These are phyloP conservation scores for Boletales sp. DNA, from an alignment of 768 basidiomycete genomes.

Conservation along the genomic window DNA sequence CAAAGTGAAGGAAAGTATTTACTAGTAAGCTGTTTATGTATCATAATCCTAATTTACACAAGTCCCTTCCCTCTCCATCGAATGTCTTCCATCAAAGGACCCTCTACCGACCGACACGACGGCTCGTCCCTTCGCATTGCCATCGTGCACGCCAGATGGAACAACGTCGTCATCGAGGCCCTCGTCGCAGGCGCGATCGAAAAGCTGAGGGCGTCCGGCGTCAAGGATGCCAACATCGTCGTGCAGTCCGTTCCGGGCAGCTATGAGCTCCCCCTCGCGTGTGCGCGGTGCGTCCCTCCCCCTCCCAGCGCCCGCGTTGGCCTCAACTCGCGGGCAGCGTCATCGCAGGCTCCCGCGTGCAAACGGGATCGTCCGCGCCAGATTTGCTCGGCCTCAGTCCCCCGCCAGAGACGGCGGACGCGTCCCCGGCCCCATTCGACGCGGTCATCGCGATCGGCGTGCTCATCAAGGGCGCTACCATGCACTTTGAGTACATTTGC, in stretches of 20 bases:
- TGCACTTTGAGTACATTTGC: constrained; percentile 99
- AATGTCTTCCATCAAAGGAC: constrained; percentile 69
- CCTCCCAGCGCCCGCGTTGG: no score
- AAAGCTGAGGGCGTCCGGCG: constrained; percentile 82
- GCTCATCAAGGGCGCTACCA: constrained; percentile 95
- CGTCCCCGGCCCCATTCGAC: constrained; percentile 71
- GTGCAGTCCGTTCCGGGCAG: constrained; percentile 91
- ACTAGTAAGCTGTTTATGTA: no score
- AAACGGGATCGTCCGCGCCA: constrained; percentile 70
- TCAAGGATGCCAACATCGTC: constrained; percentile 86
- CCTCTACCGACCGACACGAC: constrained; percentile 61
- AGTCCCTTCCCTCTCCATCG: constrained; percentile 19
- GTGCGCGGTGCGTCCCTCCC: constrained; percentile 60
- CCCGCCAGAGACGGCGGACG: constrained; percentile 32
- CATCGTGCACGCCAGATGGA: constrained; percentile 97
- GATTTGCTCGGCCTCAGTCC: constrained; percentile 68
- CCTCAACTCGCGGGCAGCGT: constrained; percentile 47
- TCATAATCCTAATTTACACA: no score
- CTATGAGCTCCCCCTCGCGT: constrained; percentile 89
- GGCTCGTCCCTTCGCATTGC: constrained; percentile 81
- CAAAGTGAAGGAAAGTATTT: no score
- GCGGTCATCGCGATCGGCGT: constrained; percentile 97
- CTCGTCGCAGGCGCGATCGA: constrained; percentile 75
- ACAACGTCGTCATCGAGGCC: constrained; percentile 80
- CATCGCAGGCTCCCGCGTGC: constrained; percentile 83